These are phyloP conservation scores for Phytopythium oedochilum DNA, from an alignment of 352 stramenopile genomes.

Conservation along the genomic window DNA sequence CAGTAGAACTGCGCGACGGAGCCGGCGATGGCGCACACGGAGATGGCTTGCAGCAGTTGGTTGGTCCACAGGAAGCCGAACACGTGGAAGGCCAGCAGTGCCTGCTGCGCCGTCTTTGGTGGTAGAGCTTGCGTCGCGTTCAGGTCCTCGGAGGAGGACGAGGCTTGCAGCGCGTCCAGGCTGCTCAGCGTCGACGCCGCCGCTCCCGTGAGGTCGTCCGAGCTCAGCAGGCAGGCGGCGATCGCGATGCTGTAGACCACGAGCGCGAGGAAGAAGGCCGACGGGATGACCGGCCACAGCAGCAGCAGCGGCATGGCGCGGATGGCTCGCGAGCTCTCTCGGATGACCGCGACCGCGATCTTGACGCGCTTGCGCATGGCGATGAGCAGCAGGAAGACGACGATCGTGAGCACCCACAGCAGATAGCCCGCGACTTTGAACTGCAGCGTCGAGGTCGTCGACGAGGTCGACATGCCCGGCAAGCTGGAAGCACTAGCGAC, in stretches of 20 bases:
- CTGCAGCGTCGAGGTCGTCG: conserved; percentile 32
- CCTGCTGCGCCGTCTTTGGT: conserved; percentile 44
- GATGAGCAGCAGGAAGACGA: conserved; percentile 55
- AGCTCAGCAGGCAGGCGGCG: conserved; percentile 57
- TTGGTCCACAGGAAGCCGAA: conserved; percentile 97
- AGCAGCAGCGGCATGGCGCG: conserved; percentile 52
- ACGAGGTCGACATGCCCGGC: background rate
- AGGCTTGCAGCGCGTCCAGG: background rate
- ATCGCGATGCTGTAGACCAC: conserved; percentile 54
- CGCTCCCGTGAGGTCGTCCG: conserved; percentile 29
- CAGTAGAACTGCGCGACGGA: conserved; percentile 93
- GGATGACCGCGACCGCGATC: conserved; percentile 68
- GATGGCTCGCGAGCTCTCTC: conserved; percentile 62
- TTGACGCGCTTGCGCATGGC: conserved; percentile 65
- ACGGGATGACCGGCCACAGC: conserved; percentile 56
- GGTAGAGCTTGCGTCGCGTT: conserved; percentile 31
- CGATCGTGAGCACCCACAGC: conserved; percentile 38
- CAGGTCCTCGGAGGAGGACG: conserved; percentile 12
- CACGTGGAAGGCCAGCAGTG: conserved; percentile 73
- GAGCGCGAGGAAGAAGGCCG: conserved; percentile 42
- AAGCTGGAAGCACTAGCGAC: background rate
- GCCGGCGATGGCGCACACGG: conserved; percentile 92
- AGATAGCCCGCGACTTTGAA: conserved; percentile 69
- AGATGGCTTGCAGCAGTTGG: conserved; percentile 94
- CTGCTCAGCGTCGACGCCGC: background rate